Evolutionary conservation across 371 early-diverging fungal species (phyloP).

Genomic region (Coemansia sp.): DNA sequence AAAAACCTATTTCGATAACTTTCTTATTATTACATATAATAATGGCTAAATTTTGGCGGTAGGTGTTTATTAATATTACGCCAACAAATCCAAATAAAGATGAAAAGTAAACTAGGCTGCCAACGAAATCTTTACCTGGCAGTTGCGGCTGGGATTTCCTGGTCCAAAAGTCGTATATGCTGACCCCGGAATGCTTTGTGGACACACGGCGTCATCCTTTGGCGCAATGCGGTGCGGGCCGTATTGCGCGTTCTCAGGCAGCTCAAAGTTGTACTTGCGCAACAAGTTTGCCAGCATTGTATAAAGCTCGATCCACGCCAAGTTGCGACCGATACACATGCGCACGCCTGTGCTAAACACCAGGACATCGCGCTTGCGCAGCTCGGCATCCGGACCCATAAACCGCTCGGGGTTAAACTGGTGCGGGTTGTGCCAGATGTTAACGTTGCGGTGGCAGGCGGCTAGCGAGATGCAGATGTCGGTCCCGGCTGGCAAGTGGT

Average conservation of each 20-base stretch:
- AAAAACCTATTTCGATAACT: no score
- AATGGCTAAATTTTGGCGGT: no score
- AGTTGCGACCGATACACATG: conserved; percentile 40
- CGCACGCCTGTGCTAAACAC: conserved; percentile 47
- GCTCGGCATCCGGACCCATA: conserved; percentile 29
- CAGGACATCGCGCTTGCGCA: conserved; percentile 18
- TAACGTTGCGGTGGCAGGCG: conserved; percentile 26
- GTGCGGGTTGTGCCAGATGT: conserved; percentile 28
- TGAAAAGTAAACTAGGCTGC: not conserved
- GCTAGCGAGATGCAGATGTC: conserved; percentile 19
- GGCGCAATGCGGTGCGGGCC: conserved; percentile 9
- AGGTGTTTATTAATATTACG: no score
- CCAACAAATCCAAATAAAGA: no score
- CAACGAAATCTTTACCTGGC: conserved; percentile 5
- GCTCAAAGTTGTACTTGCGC: conserved; percentile 25
- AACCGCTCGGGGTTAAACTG: conserved; percentile 47
- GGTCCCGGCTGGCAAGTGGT: conserved; percentile 9
- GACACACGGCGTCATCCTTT: not conserved
- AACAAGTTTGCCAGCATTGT: conserved; percentile 48
- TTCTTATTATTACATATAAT: no score
- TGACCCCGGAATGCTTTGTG: conserved; percentile 5
- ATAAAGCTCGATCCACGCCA: conserved; percentile 45
- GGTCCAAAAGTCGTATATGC: conserved; percentile 25
- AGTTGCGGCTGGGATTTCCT: conserved; percentile 8
- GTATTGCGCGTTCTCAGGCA: conserved; percentile 34